A percentile compares a stretch with the other conserved stretches of the same genome.
Evolutionary conservation across 2,329 filamentous ascomycete species (phyloP).

Genomic region (Dichotomopilus funicola): DNA sequence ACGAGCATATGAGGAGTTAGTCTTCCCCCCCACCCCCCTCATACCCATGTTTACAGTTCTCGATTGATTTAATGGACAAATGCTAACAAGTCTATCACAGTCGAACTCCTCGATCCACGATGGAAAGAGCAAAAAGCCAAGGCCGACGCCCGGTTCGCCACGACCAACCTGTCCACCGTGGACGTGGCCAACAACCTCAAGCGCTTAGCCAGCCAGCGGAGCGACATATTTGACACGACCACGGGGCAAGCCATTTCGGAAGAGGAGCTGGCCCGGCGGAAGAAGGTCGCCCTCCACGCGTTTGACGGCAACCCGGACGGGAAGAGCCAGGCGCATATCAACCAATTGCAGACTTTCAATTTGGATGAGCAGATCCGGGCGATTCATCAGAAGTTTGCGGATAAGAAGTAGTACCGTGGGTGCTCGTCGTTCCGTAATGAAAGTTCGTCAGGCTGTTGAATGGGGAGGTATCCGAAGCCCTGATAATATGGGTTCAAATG

Average conservation of each 20-base stretch:
- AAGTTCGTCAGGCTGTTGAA: no score
- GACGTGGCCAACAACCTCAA: slow-evolving; percentile 94
- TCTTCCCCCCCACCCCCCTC: background rate
- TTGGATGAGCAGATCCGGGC: slow-evolving; percentile 78
- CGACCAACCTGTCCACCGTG: slow-evolving; percentile 76
- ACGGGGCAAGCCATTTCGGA: slow-evolving; percentile 63
- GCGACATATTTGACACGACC: slow-evolving; percentile 74
- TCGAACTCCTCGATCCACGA: slow-evolving; percentile 85
- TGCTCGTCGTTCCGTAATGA: no score
- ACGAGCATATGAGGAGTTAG: slow-evolving; percentile 84
- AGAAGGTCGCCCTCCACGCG: slow-evolving; percentile 60
- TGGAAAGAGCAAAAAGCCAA: slow-evolving; percentile 97
- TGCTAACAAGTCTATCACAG: slow-evolving; percentile 40
- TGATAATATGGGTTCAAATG: no score
- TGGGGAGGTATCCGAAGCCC: no score
- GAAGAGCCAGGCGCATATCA: slow-evolving; percentile 47
- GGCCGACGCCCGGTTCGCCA: slow-evolving; percentile 74
- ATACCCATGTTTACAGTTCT: background rate
- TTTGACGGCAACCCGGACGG: slow-evolving; percentile 61
- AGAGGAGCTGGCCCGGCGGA: slow-evolving; percentile 68
- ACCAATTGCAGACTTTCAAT: slow-evolving; percentile 61
- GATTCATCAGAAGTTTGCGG: slow-evolving; percentile 50
- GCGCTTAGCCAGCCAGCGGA: slow-evolving; percentile 81
- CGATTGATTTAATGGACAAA: background rate
- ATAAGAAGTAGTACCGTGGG: slow-evolving; percentile 27